phyloP scores from a whole-genome alignment of 495 filamentous ascomycete species.

The Recurvomyces mirabilis region DNA sequence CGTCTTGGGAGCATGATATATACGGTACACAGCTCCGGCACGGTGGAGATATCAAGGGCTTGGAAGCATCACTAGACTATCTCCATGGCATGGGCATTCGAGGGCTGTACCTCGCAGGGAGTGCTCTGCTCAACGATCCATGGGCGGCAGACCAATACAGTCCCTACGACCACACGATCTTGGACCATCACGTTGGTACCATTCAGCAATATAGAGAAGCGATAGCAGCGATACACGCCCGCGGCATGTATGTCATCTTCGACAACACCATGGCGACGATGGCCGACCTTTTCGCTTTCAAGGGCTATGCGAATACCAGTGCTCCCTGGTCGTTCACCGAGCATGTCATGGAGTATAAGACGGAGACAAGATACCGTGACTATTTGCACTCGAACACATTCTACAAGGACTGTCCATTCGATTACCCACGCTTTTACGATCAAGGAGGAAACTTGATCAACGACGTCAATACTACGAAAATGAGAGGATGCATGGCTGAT shows the following conservation, averaged over 20 bases:
- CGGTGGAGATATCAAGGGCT: conserved; percentile 56
- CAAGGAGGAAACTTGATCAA: conserved; percentile 48
- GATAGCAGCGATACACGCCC: conserved; percentile 55
- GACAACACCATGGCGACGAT: conserved; percentile 57
- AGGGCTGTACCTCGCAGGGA: conserved; percentile 61
- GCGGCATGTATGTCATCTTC: conserved; percentile 60
- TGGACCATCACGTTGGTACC: conserved; percentile 58
- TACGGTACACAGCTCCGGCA: conserved; percentile 62
- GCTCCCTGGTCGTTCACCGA: conserved; percentile 35
- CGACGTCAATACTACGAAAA: conserved; percentile 32
- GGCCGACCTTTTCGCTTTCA: conserved; percentile 39
- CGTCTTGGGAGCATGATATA: conserved; percentile 57
- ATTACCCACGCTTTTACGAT: conserved; percentile 52
- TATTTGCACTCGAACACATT: conserved; percentile 50
- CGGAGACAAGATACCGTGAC: conserved; percentile 39
- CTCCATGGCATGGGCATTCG: conserved; percentile 66
- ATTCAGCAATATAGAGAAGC: conserved; percentile 53
- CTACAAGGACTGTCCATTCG: conserved; percentile 50
- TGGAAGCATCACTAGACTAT: conserved; percentile 60
- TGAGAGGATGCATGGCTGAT: conserved; percentile 49
- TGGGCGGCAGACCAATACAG: conserved; percentile 57
- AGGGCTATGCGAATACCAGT: conserved; percentile 35
- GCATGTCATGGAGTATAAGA: conserved; percentile 37
- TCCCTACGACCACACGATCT: conserved; percentile 56
- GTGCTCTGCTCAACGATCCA: conserved; percentile 57